A percentile compares a stretch with the other conserved stretches of the same genome.
Conservation (phyloP, 108 stramenopile species). For the Nannochloropsis oceanica region DNA sequence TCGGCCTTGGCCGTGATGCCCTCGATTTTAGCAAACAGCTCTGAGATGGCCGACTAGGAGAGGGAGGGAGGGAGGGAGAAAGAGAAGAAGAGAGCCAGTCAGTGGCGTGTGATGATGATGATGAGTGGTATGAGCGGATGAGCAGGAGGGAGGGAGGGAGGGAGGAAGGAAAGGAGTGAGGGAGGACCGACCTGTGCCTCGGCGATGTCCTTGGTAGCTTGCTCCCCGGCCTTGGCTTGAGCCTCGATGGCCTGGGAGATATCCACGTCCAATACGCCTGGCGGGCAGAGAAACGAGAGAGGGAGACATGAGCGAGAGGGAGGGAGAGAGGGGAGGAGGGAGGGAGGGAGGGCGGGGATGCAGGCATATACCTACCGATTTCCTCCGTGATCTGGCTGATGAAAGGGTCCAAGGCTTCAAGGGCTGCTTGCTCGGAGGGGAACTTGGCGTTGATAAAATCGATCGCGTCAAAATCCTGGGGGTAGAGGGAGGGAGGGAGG, state of each 20-base stretch:
- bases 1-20: slow-evolving; percentile 41
- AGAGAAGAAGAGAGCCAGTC: background rate
- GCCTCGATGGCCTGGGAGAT: slow-evolving; percentile 39
- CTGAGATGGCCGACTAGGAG: slow-evolving; percentile 22
- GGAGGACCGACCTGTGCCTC: slow-evolving; percentile 29
- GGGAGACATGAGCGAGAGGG: background rate
- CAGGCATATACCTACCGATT: slow-evolving; percentile 1
- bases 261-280: slow-evolving; percentile 30
- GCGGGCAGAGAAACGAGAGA: background rate
- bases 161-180: background rate
- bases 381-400: slow-evolving; percentile 22
- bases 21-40: slow-evolving; percentile 40
- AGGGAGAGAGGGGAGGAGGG: background rate
- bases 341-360: background rate
- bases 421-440: slow-evolving; percentile 36
- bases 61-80: background rate
- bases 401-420: slow-evolving; percentile 43
- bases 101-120: background rate
- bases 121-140: background rate
- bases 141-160: background rate
- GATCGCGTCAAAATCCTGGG: slow-evolving; percentile 38
- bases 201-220: slow-evolving; percentile 40
- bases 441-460: slow-evolving; percentile 44
- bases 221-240: slow-evolving; percentile 35
- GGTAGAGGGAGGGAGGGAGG: too few species aligned